These are phyloP conservation scores for Kurtzmaniella natalensis DNA, from an alignment of 1,139 yeast genomes.

Conservation along the genomic window DNA sequence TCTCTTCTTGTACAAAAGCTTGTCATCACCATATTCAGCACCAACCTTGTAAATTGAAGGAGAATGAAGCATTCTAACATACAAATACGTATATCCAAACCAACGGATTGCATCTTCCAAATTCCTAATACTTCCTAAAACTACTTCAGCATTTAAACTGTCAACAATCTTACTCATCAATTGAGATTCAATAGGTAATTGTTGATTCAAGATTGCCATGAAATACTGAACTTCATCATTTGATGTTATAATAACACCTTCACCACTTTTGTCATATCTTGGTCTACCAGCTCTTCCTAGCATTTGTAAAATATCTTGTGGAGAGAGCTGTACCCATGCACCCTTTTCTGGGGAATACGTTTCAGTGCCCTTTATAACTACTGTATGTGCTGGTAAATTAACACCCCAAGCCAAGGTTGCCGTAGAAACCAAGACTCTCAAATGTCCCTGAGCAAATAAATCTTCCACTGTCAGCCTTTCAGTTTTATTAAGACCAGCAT, in stretches of 20 bases:
- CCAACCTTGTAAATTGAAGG: conserved; percentile 79
- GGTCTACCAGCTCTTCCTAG: conserved; percentile 98
- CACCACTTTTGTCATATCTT: conserved; percentile 86
- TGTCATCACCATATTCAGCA: conserved; percentile 55
- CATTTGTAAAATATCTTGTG: conserved; percentile 95
- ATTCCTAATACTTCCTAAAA: conserved; percentile 58
- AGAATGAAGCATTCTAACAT: conserved; percentile 70
- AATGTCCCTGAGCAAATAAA: conserved; percentile 80
- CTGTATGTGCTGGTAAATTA: conserved; percentile 94
- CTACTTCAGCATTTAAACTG: conserved; percentile 82
- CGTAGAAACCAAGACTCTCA: conserved; percentile 82
- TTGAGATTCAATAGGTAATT: conserved; percentile 90
- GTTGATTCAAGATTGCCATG: conserved; percentile 83
- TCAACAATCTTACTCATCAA: conserved; percentile 69
- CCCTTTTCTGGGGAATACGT: conserved; percentile 91
- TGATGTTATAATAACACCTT: conserved; percentile 88
- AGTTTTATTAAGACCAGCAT: conserved; percentile 77
- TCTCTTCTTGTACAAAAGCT: conserved; percentile 46
- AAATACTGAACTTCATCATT: conserved; percentile 85
- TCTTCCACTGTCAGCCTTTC: conserved; percentile 83
- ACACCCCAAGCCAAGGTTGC: conserved; percentile 99
- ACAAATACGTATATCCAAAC: conserved; percentile 78
- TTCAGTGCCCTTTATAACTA: conserved; percentile 91
- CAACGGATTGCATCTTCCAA: conserved; percentile 70
- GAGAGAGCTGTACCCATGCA: conserved; percentile 81